phyloP scores from a whole-genome alignment of 2,329 filamentous ascomycete species.

The Hortaea sp. region DNA sequence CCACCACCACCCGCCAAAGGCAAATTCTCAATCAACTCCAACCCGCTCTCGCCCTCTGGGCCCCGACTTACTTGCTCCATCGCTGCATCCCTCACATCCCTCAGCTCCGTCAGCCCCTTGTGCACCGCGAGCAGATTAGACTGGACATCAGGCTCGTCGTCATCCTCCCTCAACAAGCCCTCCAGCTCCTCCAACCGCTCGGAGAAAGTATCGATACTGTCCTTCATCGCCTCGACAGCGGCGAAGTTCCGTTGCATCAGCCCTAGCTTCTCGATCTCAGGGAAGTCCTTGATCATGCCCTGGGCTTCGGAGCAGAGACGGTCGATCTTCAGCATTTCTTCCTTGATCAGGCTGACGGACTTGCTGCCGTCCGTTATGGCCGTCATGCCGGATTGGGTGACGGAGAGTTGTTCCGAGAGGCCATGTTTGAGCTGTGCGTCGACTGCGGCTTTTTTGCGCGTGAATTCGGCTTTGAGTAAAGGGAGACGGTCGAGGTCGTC shows the following conservation, averaged over 20 bases:
- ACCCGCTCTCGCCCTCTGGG: slow-evolving; percentile 79
- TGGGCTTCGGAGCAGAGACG: slow-evolving; percentile 94
- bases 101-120: slow-evolving; percentile 80
- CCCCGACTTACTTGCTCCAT: slow-evolving; percentile 71
- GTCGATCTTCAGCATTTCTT: slow-evolving; percentile 98
- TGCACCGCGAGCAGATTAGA: slow-evolving; percentile 82
- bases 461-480: slow-evolving; percentile 81
- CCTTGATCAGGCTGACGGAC: slow-evolving; percentile 84
- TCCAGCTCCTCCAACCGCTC: slow-evolving; percentile 67
- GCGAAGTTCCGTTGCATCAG: slow-evolving; percentile 96
- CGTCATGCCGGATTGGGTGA: slow-evolving; percentile 86
- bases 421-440: slow-evolving; percentile 84
- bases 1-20: slow-evolving; percentile 43
- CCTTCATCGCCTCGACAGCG: slow-evolving; percentile 86
- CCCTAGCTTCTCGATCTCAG: slow-evolving; percentile 80
- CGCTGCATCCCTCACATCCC: slow-evolving; percentile 91
- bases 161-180: slow-evolving; percentile 69
- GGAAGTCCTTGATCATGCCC: slow-evolving; percentile 94
- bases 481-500: slow-evolving; percentile 96
- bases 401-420: slow-evolving; percentile 83
- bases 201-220: slow-evolving; percentile 79
- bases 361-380: slow-evolving; percentile 84
- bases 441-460: slow-evolving; percentile 83
- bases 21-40: slow-evolving; percentile 76
- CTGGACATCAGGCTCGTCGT: slow-evolving; percentile 78